These are phyloP conservation scores for Teratosphaeria nubilosa DNA, from an alignment of 2,329 filamentous ascomycete species.

Conservation along the genomic window DNA sequence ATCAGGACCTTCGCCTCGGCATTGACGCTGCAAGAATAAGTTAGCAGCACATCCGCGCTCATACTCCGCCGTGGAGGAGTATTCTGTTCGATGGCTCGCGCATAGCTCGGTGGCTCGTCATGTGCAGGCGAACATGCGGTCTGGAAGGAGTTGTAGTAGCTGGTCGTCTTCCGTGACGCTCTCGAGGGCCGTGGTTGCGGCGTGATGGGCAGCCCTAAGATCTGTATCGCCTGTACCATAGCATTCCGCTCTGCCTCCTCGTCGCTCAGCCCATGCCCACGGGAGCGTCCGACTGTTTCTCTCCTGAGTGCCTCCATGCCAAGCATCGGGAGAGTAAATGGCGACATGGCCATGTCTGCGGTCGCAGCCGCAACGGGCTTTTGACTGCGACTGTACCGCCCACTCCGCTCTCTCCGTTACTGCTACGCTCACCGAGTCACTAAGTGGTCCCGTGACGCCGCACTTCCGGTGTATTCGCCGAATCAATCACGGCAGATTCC, in stretches of 20 bases:
- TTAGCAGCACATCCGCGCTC: slow-evolving; percentile 20
- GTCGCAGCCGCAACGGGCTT: neutral
- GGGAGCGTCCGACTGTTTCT: neutral
- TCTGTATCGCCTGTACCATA: neutral
- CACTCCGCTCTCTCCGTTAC: neutral
- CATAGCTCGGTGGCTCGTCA: slow-evolving; percentile 25
- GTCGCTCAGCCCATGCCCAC: neutral
- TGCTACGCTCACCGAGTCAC: neutral
- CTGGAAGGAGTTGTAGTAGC: slow-evolving; percentile 27
- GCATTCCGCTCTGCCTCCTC: neutral
- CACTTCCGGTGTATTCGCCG: neutral
- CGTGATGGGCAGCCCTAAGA: neutral
- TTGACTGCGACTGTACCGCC: neutral
- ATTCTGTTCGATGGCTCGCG: slow-evolving; percentile 11
- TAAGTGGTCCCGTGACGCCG: neutral
- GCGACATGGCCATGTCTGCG: slow-evolving; percentile 4
- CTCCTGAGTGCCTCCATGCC: slow-evolving; percentile 1
- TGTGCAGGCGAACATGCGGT: slow-evolving; percentile 19
- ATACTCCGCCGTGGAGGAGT: slow-evolving; percentile 5
- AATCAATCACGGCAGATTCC: neutral
- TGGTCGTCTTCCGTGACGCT: slow-evolving; percentile 17
- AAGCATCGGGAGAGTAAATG: slow-evolving; percentile 4
- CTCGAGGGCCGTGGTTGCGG: slow-evolving; percentile 4
- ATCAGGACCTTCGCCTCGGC: slow-evolving; percentile 23
- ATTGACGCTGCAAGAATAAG: slow-evolving; percentile 24